Conservation (phyloP, 176 grass and related monocot genomes). For the Lolium multiflorum region DNA sequence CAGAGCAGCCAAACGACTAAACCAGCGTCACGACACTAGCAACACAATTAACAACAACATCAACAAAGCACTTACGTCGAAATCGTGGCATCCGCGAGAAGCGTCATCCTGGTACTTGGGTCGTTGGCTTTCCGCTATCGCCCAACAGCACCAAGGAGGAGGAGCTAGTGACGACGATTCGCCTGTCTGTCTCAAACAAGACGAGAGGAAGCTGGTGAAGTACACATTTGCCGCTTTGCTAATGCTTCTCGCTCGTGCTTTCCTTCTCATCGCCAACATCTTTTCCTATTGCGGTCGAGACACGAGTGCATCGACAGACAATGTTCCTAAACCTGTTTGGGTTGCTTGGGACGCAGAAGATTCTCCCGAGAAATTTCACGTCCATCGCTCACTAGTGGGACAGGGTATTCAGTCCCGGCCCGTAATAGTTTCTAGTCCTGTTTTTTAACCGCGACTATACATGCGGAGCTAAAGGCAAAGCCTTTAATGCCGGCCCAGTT, state of each 20-base stretch:
- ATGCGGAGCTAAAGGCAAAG: too few species aligned
- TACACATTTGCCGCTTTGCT: constrained; percentile 15
- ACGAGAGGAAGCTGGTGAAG: too few species aligned
- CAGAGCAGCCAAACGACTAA: neutral
- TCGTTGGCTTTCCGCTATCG: constrained; percentile 28
- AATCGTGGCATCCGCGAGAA: neutral
- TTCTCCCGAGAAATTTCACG: neutral
- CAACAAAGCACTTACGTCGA: neutral
- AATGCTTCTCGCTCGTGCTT: too few species aligned
- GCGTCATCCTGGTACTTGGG: constrained; percentile 1
- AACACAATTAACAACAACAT: neutral
- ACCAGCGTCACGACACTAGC: neutral
- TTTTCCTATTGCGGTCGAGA: too few species aligned
- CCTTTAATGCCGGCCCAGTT: too few species aligned
- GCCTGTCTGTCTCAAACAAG: neutral
- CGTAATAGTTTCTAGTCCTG: too few species aligned
- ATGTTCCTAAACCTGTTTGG: neutral
- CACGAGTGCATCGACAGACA: too few species aligned
- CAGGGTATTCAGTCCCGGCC: too few species aligned
- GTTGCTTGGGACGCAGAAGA: neutral
- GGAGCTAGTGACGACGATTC: neutral
- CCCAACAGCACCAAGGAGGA: neutral
- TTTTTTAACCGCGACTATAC: too few species aligned
- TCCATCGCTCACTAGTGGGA: too few species aligned
- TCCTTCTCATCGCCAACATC: too few species aligned